Base-by-base conservation (phyloP, 768 basidiomycete species). In the Rhizopogon rudus region DNA sequence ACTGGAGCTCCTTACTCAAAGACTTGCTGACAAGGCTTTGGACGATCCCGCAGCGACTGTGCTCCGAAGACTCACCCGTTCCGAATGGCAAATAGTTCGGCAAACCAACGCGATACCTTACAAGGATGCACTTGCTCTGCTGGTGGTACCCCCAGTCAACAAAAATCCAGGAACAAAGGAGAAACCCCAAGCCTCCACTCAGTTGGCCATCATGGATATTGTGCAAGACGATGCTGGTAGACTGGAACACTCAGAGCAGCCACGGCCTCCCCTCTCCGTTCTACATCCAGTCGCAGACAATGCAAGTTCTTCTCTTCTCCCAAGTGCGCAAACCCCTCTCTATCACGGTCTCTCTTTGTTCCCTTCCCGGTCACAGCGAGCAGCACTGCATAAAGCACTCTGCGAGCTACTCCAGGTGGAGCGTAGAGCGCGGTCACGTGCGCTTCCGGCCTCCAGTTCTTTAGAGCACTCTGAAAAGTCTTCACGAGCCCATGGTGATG, bases 271-370 rank as follows among this genome's bases (percentile, higher is more conserved):
- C 28, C 64, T 58, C 41, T 79, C 64, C 52, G 63, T 55, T 55
- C 59, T 61, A 50, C 61, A 59, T 37, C 40, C 55, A 7, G 48
- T 55, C 10, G 44, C 45, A 4, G 66, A 63, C 7, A 43, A 52
- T 13, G 29, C 51, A 8, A 35, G 52, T 20, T 63, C 68, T 3
- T 57, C 58, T 3, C 56, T 67, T 45, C 55, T 77, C 14, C 70
- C 78, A 0, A 56, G 52, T 10, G 59, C 69, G 16, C 61, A 65
- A 37, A 62, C 87, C n/a, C 91, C 91, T 5, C 63, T 85, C 20
- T 92, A 91, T 64, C 84, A 92, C 61, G 81, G 83, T 3, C 56
- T 81, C 20, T 42, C 83, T 1, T 68, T 89, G 52, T 90, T 91
- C 61, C 88, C 88, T 2, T 76, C 74, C 40, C 73, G 71, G 29